phyloP scores from a whole-genome alignment of 1,284 basidiomycete species.

The Ustilago curta region DNA sequence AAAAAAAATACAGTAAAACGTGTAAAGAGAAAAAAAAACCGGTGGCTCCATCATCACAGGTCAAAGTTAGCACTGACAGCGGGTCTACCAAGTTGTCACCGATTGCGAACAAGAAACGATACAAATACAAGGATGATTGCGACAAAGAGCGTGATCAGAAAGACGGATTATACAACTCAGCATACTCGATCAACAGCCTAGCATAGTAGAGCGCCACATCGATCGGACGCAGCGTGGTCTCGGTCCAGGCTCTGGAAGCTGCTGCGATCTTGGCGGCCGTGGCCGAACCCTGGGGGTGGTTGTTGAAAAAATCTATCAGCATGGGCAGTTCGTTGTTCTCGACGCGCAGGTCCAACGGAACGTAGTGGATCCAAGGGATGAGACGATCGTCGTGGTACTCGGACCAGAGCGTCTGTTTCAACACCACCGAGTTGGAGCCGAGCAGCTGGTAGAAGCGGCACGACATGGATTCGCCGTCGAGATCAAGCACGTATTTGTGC shows the following conservation, averaged over 20 bases:
- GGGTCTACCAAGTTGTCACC: too few relatives aligned
- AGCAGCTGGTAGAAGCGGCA: conserved; percentile 47
- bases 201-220: conserved; percentile 36
- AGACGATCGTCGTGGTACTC: conserved; percentile 45
- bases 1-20: too few relatives aligned
- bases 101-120: neutral
- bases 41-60: too few relatives aligned
- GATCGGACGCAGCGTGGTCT: conserved; percentile 24
- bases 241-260: conserved; percentile 26
- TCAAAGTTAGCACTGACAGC: too few relatives aligned
- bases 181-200: conserved; percentile 37
- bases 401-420: conserved; percentile 48
- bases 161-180: conserved; percentile 15
- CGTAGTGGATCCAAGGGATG: conserved; percentile 43
- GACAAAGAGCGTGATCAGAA: neutral
- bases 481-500: conserved; percentile 32
- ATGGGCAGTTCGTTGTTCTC: conserved; percentile 37
- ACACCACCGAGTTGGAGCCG: conserved; percentile 29
- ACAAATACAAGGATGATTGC: neutral
- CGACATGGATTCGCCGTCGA: conserved; percentile 44
- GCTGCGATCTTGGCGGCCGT: conserved; percentile 29
- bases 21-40: too few relatives aligned
- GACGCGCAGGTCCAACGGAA: conserved; percentile 30
- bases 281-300: conserved; percentile 22
- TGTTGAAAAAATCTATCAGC: conserved; percentile 40